Evolutionary conservation across 2,329 filamentous ascomycete species (phyloP), one percentile per base, ranked within the genome.

Genomic region (Hypoxylon sp.): DNA sequence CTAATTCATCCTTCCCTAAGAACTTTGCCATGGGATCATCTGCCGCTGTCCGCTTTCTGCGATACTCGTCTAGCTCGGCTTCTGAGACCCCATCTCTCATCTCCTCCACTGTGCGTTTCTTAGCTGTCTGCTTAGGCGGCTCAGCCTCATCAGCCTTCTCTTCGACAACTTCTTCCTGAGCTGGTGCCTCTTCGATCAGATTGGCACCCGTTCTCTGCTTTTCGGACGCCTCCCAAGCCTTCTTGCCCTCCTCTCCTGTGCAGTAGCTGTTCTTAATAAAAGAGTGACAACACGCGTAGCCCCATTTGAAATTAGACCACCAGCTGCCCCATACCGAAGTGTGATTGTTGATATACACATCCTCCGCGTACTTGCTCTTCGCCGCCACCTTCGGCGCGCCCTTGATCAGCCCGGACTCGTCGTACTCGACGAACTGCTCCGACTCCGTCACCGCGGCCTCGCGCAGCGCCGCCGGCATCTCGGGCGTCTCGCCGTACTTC

Each of bases 201-300:
- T 79, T 80, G 1, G 75, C 81, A 19, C 87, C 85, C 1, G 79
- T 82, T n/a, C 84, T 80, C 76, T 86, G 88, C 72, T 77, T 82
- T 71, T 96, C 90, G 0, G 93, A 90, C 62, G 92, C 91, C 73
- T 94, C 90, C 80, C 93, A 94, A 0, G 93, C 94, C 67, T 82
- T 82, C 79, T 90, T 97, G 36, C 96, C 96, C 64, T 92, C 93
- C 67, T 96, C 93, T 25, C 96, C 96, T 0, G 95, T 98, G 79
- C 96, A 99, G 76, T 98, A 99, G 75, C 94, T 97, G 80, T 99
- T 98, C 82, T 97, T 98, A 69, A 97, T 88, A 21, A 90, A 91
- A 0, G 94, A 97, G 78, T 97, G 94, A 83, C 96, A 99, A 80
- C 96, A 99, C 21, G 92, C 88, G 80, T 97, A 99, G 1, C 96